Evolutionary conservation across 2,329 filamentous ascomycete species (phyloP), one percentile per base, ranked within the genome.

Genomic region (Ilyonectria mors-panacis): DNA sequence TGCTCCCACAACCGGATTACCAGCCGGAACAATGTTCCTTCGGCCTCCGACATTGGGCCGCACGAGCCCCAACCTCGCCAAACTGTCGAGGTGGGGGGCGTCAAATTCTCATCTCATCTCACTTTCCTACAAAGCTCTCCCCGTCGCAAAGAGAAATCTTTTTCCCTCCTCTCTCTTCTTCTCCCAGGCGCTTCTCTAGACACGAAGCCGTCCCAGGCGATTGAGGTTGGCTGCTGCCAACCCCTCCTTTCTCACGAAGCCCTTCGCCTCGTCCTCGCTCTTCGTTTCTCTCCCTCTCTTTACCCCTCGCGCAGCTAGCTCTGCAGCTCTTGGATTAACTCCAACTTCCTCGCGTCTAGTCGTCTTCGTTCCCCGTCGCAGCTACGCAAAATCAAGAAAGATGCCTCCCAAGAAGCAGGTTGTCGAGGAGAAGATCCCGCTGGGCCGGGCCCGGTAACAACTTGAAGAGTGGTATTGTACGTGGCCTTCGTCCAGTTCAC

Each of bases 401-500:
- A 99, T 99, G 96, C 88, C 94, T 85, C 96, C 96, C 82, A 99
- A 99, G 89, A 98, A 98, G 86, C 86, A 85, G 60, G 92, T 91
- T 77, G 91, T 94, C 78, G 93, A 98, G 88, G 93, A 98, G 89
- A 98, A 98, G 91, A 89, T 98, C 83, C 91, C 96, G 76, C 89
- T 99, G 84, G 96, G 96, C 83, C 89, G 96, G 96, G 81, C 96
- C 96, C 74, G 96, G 96, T 80, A 99, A 99, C 89, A 98, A 91
- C 86, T 84, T 99, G 84, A 99, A 98, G 91, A 98, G 94, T 87
- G 97, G 96, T 86, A 99, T 99, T 91, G 96, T 97, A 88, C 84
- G 90, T 77, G 65, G 50, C 51, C 56, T 21, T 28, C 50, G n/a
- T 19, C n/a, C 19, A 19, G 28, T 30, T 53, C n/a, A 33, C 53